Evolutionary conservation across 345 rosid genomes (phyloP).

Genomic region (Bruguiera gymnorhiza): DNA sequence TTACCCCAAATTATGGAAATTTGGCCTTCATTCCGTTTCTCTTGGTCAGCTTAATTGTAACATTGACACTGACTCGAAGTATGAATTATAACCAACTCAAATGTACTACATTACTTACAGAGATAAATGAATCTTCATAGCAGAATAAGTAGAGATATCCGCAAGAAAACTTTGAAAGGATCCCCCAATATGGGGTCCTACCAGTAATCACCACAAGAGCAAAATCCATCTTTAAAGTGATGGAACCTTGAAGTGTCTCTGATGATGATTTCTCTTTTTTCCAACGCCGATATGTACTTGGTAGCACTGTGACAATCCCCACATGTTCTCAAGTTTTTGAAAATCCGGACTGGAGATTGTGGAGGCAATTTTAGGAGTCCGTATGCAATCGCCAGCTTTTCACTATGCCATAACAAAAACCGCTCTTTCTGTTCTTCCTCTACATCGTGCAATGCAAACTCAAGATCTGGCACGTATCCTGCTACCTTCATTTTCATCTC

Average conservation of each 20-base stretch:
- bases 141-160: neutral
- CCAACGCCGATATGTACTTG: constrained; percentile 64
- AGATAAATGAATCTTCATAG: neutral
- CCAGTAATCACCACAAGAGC: constrained; percentile 93
- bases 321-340: constrained; percentile 83
- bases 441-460: constrained; percentile 72
- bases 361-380: constrained; percentile 59
- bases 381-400: constrained; percentile 74
- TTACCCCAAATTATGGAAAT: neutral
- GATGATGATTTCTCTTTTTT: constrained; percentile 60
- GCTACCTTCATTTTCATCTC: constrained; percentile 68
- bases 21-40: neutral
- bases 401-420: constrained; percentile 75
- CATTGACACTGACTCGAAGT: too few relatives aligned
- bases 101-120: too few relatives aligned
- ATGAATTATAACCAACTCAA: too few relatives aligned
- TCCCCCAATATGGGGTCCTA: constrained; percentile 13
- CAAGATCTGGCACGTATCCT: constrained; percentile 76
- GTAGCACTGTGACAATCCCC: constrained; percentile 76
- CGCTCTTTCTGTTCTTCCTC: constrained; percentile 62
- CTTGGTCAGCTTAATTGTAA: neutral
- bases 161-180: neutral
- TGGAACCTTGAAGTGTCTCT: constrained; percentile 82
- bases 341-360: constrained; percentile 51
- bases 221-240: constrained; percentile 68